These are phyloP conservation scores for Nothophytophthora sp. DNA, from an alignment of 352 stramenopile genomes.

Conservation along the genomic window DNA sequence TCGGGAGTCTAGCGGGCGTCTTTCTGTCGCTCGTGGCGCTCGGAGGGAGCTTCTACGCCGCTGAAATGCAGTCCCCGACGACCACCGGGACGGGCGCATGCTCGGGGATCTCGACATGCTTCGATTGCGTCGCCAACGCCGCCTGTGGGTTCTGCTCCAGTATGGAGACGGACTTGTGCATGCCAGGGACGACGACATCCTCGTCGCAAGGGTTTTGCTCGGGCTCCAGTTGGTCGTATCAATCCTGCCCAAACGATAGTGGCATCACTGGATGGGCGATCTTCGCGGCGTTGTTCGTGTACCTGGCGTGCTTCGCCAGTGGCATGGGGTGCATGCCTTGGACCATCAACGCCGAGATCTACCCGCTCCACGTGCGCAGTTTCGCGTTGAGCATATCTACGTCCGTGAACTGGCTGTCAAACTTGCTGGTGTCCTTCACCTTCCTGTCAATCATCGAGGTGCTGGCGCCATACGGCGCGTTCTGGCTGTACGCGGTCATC, in stretches of 20 bases:
- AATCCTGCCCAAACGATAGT: constrained; percentile 51
- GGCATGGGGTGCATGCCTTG: constrained; percentile 91
- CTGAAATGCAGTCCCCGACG: constrained; percentile 21
- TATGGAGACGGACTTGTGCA: constrained; percentile 18
- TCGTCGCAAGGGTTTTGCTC: constrained; percentile 20
- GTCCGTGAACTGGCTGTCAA: constrained; percentile 92
- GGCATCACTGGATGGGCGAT: constrained; percentile 47
- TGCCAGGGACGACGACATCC: constrained; percentile 20
- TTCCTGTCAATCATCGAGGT: constrained; percentile 91
- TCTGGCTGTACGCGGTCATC: constrained; percentile 92
- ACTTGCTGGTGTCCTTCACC: constrained; percentile 93
- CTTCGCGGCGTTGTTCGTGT: constrained; percentile 66
- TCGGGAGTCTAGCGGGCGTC: constrained; percentile 26
- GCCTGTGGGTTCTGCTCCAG: constrained; percentile 45
- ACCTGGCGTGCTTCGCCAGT: constrained; percentile 75
- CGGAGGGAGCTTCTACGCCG: constrained; percentile 29
- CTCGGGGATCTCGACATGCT: constrained; percentile 46
- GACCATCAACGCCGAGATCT: constrained; percentile 97
- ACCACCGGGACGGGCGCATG: constrained; percentile 34
- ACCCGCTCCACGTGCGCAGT: constrained; percentile 86
- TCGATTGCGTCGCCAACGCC: constrained; percentile 65
- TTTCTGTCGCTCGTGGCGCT: constrained; percentile 22
- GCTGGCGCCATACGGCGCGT: constrained; percentile 66
- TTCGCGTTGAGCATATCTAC: constrained; percentile 88
- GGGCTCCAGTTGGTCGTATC: constrained; percentile 35